Conservation (phyloP, 2,329 filamentous ascomycete species). For the Fusarium agapanthi region DNA sequence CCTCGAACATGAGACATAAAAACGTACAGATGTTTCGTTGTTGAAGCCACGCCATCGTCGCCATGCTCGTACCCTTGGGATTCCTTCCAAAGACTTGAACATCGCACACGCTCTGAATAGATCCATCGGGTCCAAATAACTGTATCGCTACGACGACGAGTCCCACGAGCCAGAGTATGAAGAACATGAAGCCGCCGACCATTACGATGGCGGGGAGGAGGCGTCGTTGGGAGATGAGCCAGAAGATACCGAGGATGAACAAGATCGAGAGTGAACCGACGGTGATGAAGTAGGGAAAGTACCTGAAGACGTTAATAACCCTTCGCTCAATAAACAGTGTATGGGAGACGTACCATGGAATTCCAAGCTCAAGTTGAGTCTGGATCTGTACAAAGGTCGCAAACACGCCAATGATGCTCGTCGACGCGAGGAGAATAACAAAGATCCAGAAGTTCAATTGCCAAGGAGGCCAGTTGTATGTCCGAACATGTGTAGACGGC, state of each 20-base stretch:
- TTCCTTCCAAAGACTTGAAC: slow-evolving; percentile 62
- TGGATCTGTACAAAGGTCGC: slow-evolving; percentile 68
- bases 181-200: slow-evolving; percentile 71
- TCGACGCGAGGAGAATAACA: slow-evolving; percentile 68
- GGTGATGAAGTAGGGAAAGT: slow-evolving; percentile 73
- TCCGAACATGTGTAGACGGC: slow-evolving; percentile 57
- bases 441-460: slow-evolving; percentile 75
- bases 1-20: too few relatives aligned
- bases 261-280: slow-evolving; percentile 66
- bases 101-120: slow-evolving; percentile 68
- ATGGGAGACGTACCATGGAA: slow-evolving; percentile 65
- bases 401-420: slow-evolving; percentile 69
- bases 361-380: slow-evolving; percentile 59
- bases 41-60: slow-evolving; percentile 70
- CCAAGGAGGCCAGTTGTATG: slow-evolving; percentile 74
- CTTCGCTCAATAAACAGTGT: neutral
- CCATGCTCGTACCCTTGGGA: slow-evolving; percentile 59
- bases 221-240: slow-evolving; percentile 67
- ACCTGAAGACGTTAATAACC: slow-evolving; percentile 54
- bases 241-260: slow-evolving; percentile 73
- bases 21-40: slow-evolving; percentile 69
- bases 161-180: slow-evolving; percentile 73
- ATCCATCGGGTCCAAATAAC: slow-evolving; percentile 68
- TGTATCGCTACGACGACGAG: slow-evolving; percentile 69
- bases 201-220: slow-evolving; percentile 69